phyloP scores from a whole-genome alignment of 176 grass and related monocot species.

The Panicum miliaceum region DNA sequence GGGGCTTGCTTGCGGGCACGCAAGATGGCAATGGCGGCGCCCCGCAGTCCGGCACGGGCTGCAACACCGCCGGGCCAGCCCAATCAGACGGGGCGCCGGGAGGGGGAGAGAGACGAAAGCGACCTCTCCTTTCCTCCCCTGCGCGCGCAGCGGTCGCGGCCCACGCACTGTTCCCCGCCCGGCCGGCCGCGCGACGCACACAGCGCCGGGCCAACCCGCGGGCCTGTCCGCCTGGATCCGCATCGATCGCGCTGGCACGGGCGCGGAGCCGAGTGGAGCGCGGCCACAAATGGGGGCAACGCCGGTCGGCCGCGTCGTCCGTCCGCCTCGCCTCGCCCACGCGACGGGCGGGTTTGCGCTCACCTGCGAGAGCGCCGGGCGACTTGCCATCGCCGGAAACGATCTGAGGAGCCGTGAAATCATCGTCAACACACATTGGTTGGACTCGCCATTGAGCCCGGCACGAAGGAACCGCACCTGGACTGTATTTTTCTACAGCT shows the following conservation, averaged over 20 bases:
- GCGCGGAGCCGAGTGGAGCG: no score
- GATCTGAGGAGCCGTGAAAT: no score
- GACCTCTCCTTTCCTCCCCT: neutral
- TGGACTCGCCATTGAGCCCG: no score
- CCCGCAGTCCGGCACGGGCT: neutral
- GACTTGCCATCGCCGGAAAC: no score
- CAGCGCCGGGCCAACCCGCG: neutral
- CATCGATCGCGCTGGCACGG: neutral
- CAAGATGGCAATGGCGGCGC: neutral
- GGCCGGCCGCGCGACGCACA: neutral
- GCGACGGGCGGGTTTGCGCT: neutral
- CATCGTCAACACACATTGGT: no score
- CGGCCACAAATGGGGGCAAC: no score
- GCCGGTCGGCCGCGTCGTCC: no score
- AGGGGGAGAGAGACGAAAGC: neutral
- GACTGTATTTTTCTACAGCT: no score
- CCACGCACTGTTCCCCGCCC: neutral
- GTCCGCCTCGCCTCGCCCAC: neutral
- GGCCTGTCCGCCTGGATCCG: neutral
- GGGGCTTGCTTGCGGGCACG: neutral
- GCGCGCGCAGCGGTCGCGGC: neutral
- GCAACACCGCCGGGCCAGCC: constrained; percentile 1
- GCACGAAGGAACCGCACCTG: no score
- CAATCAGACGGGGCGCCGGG: neutral
- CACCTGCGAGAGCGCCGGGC: no score